Evolutionary conservation across 2,329 filamentous ascomycete species (phyloP), one percentile per base, ranked within the genome.

Genomic region (Bipolaris gigantea): DNA sequence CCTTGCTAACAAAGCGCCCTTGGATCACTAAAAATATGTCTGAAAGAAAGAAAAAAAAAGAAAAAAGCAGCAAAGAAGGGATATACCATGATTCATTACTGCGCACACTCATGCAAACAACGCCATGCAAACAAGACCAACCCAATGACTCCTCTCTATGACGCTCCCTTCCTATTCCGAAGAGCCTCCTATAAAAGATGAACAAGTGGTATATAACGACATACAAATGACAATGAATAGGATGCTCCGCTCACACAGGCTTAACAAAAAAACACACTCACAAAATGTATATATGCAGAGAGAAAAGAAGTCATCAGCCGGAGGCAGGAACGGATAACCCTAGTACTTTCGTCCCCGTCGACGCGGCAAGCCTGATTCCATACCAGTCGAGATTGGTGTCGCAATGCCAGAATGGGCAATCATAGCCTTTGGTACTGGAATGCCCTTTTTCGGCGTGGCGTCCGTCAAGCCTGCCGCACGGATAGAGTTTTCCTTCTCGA

Each of bases 291-390:
- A 46, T 1, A 54, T 54, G 34, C 46, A 44, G 1, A 30, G 18
- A 32, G 7, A 10, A 45, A 23, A 23, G 38, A 11, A 54, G 7
- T 23, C 33, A 48, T 45, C 40, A 40, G 45, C 3, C 7, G 19
- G 9, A 5, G 13, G 7, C 27, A 30, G 39, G 10, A 33, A 27
- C 1, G 15, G 18, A 11, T 13, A 27, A 54, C 4, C 34, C 54
- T 52, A 67, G 25, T 62, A 43, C 53, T 64, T 72, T 34, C 62
- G 42, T 15, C 55, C 66, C 42, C 69, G 63, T 48, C 71, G 48
- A 34, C 72, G 63, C 5, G 71, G 70, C 51, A 74, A 30, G 3
- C 69, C 71, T 15, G 61, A 64, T 46, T 72, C 70, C 34, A 63
- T 52, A 13, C 51, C 51, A 13, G 19, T 13, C 1, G 23, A 2